A percentile compares a stretch with the other conserved stretches of the same genome.
Evolutionary conservation across 2,329 filamentous ascomycete species (phyloP).

Genomic region (Calonectria henricotiae): DNA sequence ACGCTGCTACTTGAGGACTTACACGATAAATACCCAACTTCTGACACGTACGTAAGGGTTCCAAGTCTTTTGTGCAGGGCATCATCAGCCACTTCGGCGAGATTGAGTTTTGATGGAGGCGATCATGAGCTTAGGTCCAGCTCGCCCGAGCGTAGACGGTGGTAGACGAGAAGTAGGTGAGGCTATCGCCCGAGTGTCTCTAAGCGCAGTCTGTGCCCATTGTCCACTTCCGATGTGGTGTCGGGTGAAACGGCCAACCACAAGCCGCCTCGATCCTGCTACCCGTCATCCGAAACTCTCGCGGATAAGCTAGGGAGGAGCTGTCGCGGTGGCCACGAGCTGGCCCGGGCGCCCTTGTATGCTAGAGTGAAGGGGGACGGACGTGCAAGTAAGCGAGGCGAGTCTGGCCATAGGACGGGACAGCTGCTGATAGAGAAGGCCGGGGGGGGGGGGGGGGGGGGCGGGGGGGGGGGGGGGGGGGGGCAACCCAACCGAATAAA

Average conservation of each 20-base stretch:
- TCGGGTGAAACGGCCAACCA: not conserved
- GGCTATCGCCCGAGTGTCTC: constrained; percentile 21
- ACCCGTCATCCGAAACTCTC: constrained; percentile 18
- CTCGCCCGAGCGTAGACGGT: constrained; percentile 20
- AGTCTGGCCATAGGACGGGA: not conserved
- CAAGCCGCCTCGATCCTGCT: not conserved
- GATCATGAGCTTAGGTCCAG: not conserved
- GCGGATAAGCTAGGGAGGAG: constrained; percentile 14
- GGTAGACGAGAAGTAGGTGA: constrained; percentile 20
- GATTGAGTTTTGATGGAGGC: constrained; percentile 10
- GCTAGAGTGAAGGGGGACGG: not conserved
- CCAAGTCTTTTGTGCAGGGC: constrained; percentile 1
- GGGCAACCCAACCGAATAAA: too few relatives aligned
- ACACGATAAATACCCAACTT: constrained; percentile 23
- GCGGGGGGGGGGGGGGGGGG: not conserved
- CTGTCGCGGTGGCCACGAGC: not conserved
- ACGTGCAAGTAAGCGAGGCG: constrained; percentile 1
- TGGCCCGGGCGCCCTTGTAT: not conserved
- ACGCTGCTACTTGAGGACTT: not conserved
- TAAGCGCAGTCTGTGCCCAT: constrained; percentile 22
- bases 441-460: too few relatives aligned
- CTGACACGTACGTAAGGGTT: not conserved
- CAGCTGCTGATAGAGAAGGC: not conserved
- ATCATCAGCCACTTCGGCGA: constrained; percentile 2
- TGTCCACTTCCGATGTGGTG: not conserved